Evolutionary conservation across 805 yeast genomes (phyloP).

Genomic region (Torulaspora indica): DNA sequence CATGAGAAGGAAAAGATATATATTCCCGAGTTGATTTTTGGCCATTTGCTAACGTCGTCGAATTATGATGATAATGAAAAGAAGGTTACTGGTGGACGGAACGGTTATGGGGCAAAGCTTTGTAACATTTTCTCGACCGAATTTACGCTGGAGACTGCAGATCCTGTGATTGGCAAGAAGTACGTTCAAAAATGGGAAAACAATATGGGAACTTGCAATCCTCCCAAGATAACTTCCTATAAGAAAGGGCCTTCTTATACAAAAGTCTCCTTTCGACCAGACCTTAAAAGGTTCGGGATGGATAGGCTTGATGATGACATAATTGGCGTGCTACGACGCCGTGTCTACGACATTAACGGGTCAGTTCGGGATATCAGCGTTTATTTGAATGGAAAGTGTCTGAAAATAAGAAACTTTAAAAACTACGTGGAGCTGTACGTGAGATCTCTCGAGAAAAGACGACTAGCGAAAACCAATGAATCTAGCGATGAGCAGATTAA

Average conservation of each 20-base stretch:
- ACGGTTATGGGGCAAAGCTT: conserved; percentile 95
- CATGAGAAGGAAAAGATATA: conserved; percentile 88
- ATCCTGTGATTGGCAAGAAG: conserved; percentile 52
- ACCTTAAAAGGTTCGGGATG: conserved; percentile 80
- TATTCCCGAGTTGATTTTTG: conserved; percentile 94
- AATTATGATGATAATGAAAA: conserved; percentile 93
- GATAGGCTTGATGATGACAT: conserved; percentile 75
- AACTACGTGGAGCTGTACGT: conserved; percentile 85
- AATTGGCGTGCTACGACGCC: conserved; percentile 77
- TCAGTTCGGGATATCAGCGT: conserved; percentile 81
- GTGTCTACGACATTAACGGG: conserved; percentile 95
- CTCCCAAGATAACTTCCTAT: conserved; percentile 60
- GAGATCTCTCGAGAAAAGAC: conserved; percentile 57
- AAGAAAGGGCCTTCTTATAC: conserved; percentile 69
- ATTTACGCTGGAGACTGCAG: conserved; percentile 86
- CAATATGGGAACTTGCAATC: conserved; percentile 75
- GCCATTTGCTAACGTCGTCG: conserved; percentile 88
- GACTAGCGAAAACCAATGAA: conserved; percentile 38
- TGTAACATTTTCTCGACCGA: conserved; percentile 93
- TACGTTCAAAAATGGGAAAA: conserved; percentile 83
- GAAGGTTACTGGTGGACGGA: conserved; percentile 97
- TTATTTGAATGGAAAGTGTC: conserved; percentile 64
- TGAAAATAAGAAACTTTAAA: conserved; percentile 73
- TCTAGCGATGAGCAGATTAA: conserved; percentile 32
- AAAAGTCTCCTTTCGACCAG: conserved; percentile 83